A percentile compares a stretch with the other conserved stretches of the same genome.
Evolutionary conservation across 202 grass and related monocot species (phyloP).

Genomic region (Eragrostis tef): DNA sequence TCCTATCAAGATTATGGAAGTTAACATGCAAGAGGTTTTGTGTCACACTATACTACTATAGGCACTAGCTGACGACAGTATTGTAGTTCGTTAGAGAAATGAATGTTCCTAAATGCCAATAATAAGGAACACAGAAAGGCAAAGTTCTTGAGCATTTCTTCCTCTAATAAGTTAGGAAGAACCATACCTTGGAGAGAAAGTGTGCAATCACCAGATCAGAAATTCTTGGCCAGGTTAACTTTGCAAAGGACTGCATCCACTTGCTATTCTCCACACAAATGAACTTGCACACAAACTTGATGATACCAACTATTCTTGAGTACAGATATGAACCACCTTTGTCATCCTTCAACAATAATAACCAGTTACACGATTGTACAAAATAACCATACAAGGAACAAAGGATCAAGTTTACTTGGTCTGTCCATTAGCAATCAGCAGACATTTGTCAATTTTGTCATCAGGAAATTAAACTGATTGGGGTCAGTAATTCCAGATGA

Average conservation of each 20-base stretch:
- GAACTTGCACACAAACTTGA: constrained; percentile 72
- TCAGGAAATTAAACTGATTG: constrained; percentile 3
- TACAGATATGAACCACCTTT: constrained; percentile 73
- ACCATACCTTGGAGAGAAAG: constrained; percentile 92
- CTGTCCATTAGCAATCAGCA: not conserved
- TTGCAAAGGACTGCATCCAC: constrained; percentile 78
- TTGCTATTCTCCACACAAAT: constrained; percentile 80
- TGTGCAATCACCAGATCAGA: constrained; percentile 82
- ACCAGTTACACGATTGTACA: constrained; percentile 43
- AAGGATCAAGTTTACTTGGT: constrained; percentile 40
- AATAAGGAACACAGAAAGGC: constrained; percentile 13
- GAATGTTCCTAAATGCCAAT: constrained; percentile 6
- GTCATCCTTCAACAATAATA: constrained; percentile 70
- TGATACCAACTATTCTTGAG: constrained; percentile 75
- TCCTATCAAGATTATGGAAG: constrained; percentile 25
- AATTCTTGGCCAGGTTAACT: constrained; percentile 88
- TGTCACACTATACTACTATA: not conserved
- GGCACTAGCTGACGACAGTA: not conserved
- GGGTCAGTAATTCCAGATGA: not conserved
- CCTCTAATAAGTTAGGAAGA: constrained; percentile 38
- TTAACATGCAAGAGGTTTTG: constrained; percentile 10
- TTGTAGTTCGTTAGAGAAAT: constrained; percentile 15
- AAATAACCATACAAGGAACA: constrained; percentile 17
- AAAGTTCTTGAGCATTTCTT: constrained; percentile 34
- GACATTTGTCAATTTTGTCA: constrained; percentile 1